These are phyloP conservation scores for Phoma sp. DNA, from an alignment of 2,329 filamentous ascomycete genomes.

Conservation along the genomic window DNA sequence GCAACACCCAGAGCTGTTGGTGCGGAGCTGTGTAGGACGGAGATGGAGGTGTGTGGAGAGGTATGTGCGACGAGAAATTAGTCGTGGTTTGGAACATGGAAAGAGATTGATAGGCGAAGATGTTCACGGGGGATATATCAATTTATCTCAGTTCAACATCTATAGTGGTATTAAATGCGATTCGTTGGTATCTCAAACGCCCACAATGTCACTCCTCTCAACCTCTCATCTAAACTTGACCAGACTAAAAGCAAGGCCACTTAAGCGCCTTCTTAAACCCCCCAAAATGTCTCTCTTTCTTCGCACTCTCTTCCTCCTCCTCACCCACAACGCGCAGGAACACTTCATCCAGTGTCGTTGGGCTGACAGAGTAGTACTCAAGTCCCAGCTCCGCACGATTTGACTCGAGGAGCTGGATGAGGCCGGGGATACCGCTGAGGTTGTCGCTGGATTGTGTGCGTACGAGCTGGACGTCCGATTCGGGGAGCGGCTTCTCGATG, in stretches of 20 bases:
- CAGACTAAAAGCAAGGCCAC: neutral
- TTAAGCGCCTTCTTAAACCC: conserved; percentile 7
- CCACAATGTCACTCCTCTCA: no score
- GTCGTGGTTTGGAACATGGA: no score
- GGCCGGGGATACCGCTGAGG: conserved; percentile 63
- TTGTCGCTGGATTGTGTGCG: conserved; percentile 21
- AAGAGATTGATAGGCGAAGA: no score
- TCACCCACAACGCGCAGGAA: conserved; percentile 84
- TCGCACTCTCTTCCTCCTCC: conserved; percentile 62
- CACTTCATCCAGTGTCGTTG: conserved; percentile 88
- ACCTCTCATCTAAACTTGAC: no score
- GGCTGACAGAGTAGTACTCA: conserved; percentile 85
- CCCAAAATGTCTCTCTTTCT: conserved; percentile 9
- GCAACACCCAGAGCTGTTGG: no score
- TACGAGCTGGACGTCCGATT: conserved; percentile 32
- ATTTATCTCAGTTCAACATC: no score
- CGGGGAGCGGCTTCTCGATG: conserved; percentile 22
- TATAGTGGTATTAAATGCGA: no score
- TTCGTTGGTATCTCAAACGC: no score
- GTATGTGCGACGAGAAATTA: no score
- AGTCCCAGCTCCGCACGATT: conserved; percentile 72
- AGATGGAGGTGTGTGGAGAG: no score
- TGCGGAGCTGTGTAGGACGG: no score
- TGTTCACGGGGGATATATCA: no score
- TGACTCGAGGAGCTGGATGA: conserved; percentile 77